Percentiles rank a stretch among this genome's conserved stretches.
These are phyloP conservation scores for Rhodofomes roseus DNA, from an alignment of 1,284 basidiomycete species.

Conservation along the genomic window DNA sequence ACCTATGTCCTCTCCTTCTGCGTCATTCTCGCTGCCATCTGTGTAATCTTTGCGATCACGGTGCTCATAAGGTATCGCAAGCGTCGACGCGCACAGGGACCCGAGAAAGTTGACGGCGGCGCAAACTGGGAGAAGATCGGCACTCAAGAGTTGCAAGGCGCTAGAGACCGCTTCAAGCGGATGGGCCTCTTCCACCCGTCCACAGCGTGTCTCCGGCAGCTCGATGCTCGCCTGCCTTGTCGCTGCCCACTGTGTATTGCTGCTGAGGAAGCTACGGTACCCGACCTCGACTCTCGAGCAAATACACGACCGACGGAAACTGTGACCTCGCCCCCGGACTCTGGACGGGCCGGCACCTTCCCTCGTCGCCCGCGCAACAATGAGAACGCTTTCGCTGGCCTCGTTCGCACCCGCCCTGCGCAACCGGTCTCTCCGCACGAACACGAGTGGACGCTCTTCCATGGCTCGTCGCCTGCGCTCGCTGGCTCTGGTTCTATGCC, in stretches of 20 bases:
- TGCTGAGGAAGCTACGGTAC: neutral
- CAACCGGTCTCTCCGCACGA: neutral
- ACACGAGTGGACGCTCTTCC: slow-evolving; percentile 5
- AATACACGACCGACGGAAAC: neutral
- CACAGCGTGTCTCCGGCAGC: neutral
- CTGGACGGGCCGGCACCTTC: neutral
- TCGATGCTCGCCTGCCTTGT: neutral
- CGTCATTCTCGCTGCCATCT: neutral
- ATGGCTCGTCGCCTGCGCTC: neutral
- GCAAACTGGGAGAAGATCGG: neutral
- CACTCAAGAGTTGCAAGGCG: neutral
- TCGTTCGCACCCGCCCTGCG: neutral
- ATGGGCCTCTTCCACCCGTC: slow-evolving; percentile 1
- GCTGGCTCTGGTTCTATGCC: neutral
- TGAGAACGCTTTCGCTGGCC: neutral
- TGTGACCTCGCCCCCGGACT: neutral
- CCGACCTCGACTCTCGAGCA: neutral
- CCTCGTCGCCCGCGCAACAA: neutral
- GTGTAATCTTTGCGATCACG: neutral
- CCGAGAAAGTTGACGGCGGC: neutral
- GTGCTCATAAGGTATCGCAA: slow-evolving; percentile 1
- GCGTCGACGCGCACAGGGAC: neutral
- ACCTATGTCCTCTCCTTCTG: slow-evolving; percentile 6
- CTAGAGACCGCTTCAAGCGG: neutral
- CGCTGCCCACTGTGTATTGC: neutral